Evolutionary conservation across 192 early-diverging fungal genomes (phyloP).

Genomic region (Gaertneriomyces semiglobifer): DNA sequence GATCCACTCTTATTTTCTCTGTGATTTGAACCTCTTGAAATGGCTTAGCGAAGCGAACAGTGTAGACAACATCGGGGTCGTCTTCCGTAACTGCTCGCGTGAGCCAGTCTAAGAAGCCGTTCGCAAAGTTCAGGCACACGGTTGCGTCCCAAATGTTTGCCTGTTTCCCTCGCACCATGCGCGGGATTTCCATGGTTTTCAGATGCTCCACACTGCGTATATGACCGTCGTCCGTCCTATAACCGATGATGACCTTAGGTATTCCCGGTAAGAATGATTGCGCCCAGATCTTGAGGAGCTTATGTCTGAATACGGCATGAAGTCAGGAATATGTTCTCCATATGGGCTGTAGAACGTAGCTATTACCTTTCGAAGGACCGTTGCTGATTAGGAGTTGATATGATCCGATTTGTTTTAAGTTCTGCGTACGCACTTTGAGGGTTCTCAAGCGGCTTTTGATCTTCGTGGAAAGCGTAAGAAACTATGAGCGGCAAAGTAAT

Average conservation of each 20-base stretch:
- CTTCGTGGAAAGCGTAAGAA: slow-evolving; percentile 7
- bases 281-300: slow-evolving; percentile 88
- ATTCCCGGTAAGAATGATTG: slow-evolving; percentile 92
- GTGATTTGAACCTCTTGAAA: background rate
- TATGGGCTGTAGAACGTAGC: background rate
- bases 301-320: slow-evolving; percentile 47
- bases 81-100: slow-evolving; percentile 22
- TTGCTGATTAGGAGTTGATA: slow-evolving; percentile 46
- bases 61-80: slow-evolving; percentile 32
- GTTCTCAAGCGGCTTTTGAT: slow-evolving; percentile 12
- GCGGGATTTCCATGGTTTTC: slow-evolving; percentile 78
- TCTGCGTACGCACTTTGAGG: slow-evolving; percentile 73
- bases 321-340: background rate
- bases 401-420: slow-evolving; percentile 78
- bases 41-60: slow-evolving; percentile 4
- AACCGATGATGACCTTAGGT: slow-evolving; percentile 79
- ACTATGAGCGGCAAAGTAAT: background rate
- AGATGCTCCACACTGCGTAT: slow-evolving; percentile 56
- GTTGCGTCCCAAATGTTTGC: slow-evolving; percentile 73
- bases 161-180: slow-evolving; percentile 62
- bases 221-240: slow-evolving; percentile 70
- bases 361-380: slow-evolving; percentile 60
- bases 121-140: slow-evolving; percentile 83
- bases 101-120: slow-evolving; percentile 51
- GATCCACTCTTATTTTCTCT: too few species aligned